Base-by-base conservation (phyloP, 495 filamentous ascomycete genomes). In the Cercophora newfieldiana region DNA sequence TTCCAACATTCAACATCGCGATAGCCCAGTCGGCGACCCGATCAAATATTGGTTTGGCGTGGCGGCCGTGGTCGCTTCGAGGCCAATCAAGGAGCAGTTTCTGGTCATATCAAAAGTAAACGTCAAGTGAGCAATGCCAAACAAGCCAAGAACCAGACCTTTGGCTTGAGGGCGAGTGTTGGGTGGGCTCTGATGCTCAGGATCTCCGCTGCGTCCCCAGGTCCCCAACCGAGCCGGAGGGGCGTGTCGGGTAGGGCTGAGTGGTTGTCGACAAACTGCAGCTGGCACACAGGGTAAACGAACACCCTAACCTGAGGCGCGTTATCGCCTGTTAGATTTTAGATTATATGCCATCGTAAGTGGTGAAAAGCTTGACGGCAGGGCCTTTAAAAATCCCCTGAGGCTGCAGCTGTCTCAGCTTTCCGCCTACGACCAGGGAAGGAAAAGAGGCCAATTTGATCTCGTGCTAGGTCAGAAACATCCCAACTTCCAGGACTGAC, bases 211-310 rank as follows among this genome's bases (percentile, higher is more conserved):
- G 44, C n/a, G 2, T 49, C 21, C 21, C 55, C 19, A 57, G 24
- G 24, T 14, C 29, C 5, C 18, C 30, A 21, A 10, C 24, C 58
- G 37, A 60, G 21, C 14, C 55, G 14, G 10, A 18, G 58, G 16
- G 22, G 31, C 12, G 31, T 21, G 30, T 49, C 14, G 37, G 30
- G 16, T 60, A 60, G 58, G 58, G 58, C 58, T 60, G 58, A 60
- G 58, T 24, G 33, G 33, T 31, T 24, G 22, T 55, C 25, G 51
- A 55, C 14, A 55, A 4, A 14, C 51, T 28, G 22, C 21, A 24
- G 14, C 18, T 7, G 51, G 26, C 22, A 26, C 51, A 22, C 22
- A 18, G 16, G 10, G 49, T 5, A 53, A 7, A 22, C 7, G 49
- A 33, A 4, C 5, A 33, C 5, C 30, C 30, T 33, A 12, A 33